Evolutionary conservation across 768 basidiomycete species (phyloP), one percentile per base, ranked within the genome.

Genomic region (Tricholomella constricta): DNA sequence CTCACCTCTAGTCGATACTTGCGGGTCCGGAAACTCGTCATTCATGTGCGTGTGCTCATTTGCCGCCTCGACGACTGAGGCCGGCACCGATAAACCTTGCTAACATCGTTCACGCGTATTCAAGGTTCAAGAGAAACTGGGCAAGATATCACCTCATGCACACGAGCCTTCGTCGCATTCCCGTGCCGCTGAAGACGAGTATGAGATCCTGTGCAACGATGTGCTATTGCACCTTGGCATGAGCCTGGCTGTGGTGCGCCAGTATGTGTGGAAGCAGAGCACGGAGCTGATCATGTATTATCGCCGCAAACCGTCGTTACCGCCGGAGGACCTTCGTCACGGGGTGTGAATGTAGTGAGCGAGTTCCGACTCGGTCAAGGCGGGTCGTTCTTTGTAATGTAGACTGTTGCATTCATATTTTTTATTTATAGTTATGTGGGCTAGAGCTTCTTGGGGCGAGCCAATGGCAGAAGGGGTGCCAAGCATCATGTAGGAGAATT

Each of bases 141-240:
- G 89, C 11, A 85, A 78, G 59, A 51, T 64, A 55, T 52, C 60
- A 34, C 27, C 47, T n/a, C 51, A 26, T 9, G 23, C 56, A 15
- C 29, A 54, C 60, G 17, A 69, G 65, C n/a, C 56, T 41, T 56
- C 52, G 64, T 56, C 44, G 6, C 48, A 38, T 20, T 56, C 56
- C 7, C 72, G 70, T 55, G 73, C 82, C 9, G n/a, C n/a, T n/a
- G 91, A 93, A 59, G 88, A 93, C 22, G 62, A 79, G 25, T 88
- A 91, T 66, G 95, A 98, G 71, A 83, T 98, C 38, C 67, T 97
- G 23, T 97, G 94, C 70, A 92, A 91, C 59, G 89, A 92, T 56
- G 74, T 79, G n/a, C 73, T 90, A 14, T 76, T 98, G 29, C 89
- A 95, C 20, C 74, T 89, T 23, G 84, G 86, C 58, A 94, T 96